Evolutionary conservation across 169 alveolate species (phyloP).

Genomic region (Eimeria zaria): DNA sequence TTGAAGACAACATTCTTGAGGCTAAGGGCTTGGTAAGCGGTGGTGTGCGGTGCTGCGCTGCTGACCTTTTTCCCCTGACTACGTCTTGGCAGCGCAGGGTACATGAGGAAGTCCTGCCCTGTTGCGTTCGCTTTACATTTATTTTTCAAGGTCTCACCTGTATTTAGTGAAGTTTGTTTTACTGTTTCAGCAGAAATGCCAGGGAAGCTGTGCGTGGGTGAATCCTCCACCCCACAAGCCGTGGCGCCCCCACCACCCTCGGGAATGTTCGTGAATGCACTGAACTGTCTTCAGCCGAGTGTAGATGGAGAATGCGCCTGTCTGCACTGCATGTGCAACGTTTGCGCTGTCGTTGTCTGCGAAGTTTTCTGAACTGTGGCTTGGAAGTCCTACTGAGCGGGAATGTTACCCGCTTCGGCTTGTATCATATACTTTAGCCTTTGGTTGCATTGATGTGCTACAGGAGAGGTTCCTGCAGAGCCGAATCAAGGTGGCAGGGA

Average conservation of each 20-base stretch:
- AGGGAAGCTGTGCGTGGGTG: background rate
- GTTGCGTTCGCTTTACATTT: background rate
- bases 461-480: conserved; percentile 97
- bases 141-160: background rate
- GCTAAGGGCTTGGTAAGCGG: conserved; percentile 84
- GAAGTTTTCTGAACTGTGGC: background rate
- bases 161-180: background rate
- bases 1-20: conserved; percentile 87
- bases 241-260: background rate
- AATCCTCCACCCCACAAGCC: background rate
- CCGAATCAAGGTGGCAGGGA: conserved; percentile 98
- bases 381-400: background rate
- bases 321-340: background rate
- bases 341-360: background rate
- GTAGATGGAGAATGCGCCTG: background rate
- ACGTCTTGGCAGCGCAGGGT: background rate
- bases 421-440: background rate
- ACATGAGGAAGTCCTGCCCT: background rate
- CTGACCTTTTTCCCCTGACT: no score
- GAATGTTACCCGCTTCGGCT: background rate
- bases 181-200: background rate
- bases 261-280: background rate
- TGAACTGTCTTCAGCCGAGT: background rate
- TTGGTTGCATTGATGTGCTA: background rate
- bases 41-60: background rate